Base-by-base conservation (phyloP, 768 basidiomycete genomes). In the Boletus reticuloceps region DNA sequence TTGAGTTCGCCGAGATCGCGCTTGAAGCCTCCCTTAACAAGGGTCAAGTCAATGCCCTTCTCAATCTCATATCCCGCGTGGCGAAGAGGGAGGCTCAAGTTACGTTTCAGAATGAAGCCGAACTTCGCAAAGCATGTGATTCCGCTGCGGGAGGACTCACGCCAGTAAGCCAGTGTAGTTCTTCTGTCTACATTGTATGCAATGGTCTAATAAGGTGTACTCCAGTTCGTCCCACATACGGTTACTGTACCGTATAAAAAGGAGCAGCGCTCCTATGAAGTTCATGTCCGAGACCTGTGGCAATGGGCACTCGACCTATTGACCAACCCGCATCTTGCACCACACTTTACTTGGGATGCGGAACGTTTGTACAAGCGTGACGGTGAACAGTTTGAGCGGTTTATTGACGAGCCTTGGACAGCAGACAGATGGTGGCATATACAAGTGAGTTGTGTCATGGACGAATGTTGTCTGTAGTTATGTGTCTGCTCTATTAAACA, bases 381-480 rank as follows among this genome's bases (percentile, higher is more conserved):
- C 4, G 27, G 27, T 27, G 27, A 27, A 27, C 27, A 27, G 27
- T 27, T 27, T 27, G 27, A 27, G 27, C 27, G 27, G 27, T 27
- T 27, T 27, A 27, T 27, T 29, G 10, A 44, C 29, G 51, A 42
- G 20, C 40, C 50, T n/a, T 44, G 47, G 47, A 49, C 25, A 10
- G 47, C 37, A 4, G 51, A 39, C 40, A 47, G 10, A 32, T 61
- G 64, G 47, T 77, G 75, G 75, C 60, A 74, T 6, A 59, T 70
- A 6, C 73, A 77, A 65, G 77, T 75, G 55, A 27, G 6, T 27
- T 27, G 27, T 27, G 6, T 27, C 27, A 27, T 27, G 27, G 27
- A 27, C 6, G 6, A 27, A 27, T 27, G 27, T 27, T 27, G 27
- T 27, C 27, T 27, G 7, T 8, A 27, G 27, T 27, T 27, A 27